phyloP scores from a whole-genome alignment of 208 protist genomes.

The Leptomonas pyrrhocoris region DNA sequence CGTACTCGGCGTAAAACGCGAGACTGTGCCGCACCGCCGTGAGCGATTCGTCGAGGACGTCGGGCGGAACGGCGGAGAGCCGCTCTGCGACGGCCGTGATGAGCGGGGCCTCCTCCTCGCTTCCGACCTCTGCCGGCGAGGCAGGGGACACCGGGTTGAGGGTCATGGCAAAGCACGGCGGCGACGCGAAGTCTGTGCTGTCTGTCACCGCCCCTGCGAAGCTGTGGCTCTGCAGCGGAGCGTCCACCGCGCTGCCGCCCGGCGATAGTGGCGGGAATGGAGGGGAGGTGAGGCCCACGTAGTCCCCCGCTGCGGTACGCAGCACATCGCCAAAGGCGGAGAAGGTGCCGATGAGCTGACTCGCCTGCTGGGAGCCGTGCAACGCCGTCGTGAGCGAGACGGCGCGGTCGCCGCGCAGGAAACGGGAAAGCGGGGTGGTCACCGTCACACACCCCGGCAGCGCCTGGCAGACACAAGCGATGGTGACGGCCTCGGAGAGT shows the following conservation, averaged over 20 bases:
- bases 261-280: no score
- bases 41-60: conserved; percentile 26
- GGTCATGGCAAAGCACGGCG: not conserved
- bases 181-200: not conserved
- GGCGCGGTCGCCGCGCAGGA: conserved; percentile 14
- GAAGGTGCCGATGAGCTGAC: not conserved
- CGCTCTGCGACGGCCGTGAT: conserved; percentile 18
- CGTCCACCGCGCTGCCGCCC: no score
- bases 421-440: conserved; percentile 13
- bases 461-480: conserved; percentile 18
- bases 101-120: not conserved
- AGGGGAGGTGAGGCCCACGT: not conserved
- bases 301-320: not conserved
- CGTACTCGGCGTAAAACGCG: conserved; percentile 35
- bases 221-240: not conserved
- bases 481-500: conserved; percentile 14
- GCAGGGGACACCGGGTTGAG: not conserved
- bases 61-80: conserved; percentile 14
- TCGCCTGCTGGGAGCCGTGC: not conserved
- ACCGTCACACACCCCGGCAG: conserved; percentile 30
- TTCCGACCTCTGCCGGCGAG: not conserved
- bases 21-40: conserved; percentile 18
- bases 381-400: not conserved
- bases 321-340: not conserved
- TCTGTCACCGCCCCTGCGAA: not conserved